A percentile compares a stretch with the other conserved stretches of the same genome.
Conservation (phyloP, 2,329 filamentous ascomycete species). For the Elsinoe ampelina region DNA sequence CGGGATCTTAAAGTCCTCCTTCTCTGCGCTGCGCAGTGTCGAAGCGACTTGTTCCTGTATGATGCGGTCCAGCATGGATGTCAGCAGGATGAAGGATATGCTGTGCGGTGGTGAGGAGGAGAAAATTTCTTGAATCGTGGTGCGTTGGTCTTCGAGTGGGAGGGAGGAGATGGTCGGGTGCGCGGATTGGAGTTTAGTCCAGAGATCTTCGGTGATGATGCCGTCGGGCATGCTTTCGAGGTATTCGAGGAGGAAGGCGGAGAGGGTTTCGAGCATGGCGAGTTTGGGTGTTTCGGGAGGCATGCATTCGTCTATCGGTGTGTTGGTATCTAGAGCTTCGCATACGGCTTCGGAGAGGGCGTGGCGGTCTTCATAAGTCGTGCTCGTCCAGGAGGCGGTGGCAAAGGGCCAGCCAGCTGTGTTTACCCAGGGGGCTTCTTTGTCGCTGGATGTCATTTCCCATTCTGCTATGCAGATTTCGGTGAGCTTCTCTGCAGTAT, state of each 20-base stretch:
- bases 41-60: conserved; percentile 42
- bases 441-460: conserved; percentile 45
- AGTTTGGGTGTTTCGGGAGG: conserved; percentile 53
- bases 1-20: conserved; percentile 20
- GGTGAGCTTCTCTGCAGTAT: conserved; percentile 57
- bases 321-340: conserved; percentile 65
- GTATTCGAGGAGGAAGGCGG: conserved; percentile 64
- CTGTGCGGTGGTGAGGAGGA: conserved; percentile 66
- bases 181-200: conserved; percentile 57
- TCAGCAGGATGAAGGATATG: conserved; percentile 81
- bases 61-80: conserved; percentile 60
- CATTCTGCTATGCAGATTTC: conserved; percentile 53
- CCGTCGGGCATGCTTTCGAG: conserved; percentile 68
- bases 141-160: conserved; percentile 47
- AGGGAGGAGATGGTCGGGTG: conserved; percentile 42
- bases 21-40: conserved; percentile 17
- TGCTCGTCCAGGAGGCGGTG: conserved; percentile 39
- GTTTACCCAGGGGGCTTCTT: conserved; percentile 43
- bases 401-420: conserved; percentile 53
- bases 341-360: conserved; percentile 37
- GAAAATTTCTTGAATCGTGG: conserved; percentile 63
- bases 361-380: conserved; percentile 33
- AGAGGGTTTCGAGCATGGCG: conserved; percentile 64
- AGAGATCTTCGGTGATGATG: conserved; percentile 61
- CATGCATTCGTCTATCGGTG: conserved; percentile 52